Conservation (phyloP, 768 basidiomycete species). For the Ramaria sp. region DNA sequence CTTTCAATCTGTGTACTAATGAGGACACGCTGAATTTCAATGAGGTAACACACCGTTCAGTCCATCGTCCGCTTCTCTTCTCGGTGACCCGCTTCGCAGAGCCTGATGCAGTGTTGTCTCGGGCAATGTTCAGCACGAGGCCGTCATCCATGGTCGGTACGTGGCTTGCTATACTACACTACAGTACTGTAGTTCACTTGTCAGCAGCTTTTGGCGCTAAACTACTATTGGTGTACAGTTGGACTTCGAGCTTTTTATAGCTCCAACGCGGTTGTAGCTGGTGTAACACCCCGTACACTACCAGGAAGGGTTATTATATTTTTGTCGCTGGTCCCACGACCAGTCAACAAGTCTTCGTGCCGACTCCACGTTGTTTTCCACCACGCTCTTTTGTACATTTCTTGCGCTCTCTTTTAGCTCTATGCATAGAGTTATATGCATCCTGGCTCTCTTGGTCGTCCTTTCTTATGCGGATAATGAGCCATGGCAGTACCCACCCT, state of each 20-base stretch:
- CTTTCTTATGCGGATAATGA: background rate
- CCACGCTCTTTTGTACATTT: background rate
- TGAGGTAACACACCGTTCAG: conserved; percentile 39
- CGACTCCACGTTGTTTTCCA: background rate
- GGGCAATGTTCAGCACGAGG: conserved; percentile 17
- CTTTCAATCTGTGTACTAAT: conserved; percentile 47
- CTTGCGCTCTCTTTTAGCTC: background rate
- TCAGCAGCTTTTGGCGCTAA: no score
- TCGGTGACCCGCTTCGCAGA: conserved; percentile 8
- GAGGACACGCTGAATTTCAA: conserved; percentile 6
- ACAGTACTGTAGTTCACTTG: no score
- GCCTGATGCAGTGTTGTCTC: conserved; percentile 9
- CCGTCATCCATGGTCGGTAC: conserved; percentile 12
- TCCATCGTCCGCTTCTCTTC: conserved; percentile 29
- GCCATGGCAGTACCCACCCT: conserved; percentile 3
- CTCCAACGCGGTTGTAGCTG: background rate
- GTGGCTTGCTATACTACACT: no score
- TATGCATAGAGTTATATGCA: background rate
- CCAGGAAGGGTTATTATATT: background rate
- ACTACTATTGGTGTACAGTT: no score
- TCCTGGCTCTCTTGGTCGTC: background rate
- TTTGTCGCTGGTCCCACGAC: background rate
- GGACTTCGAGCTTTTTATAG: background rate
- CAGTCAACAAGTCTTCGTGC: background rate
- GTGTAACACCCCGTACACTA: background rate